Evolutionary conservation across 192 early-diverging fungal genomes (phyloP).

Genomic region (Backusella psychrophila): DNA sequence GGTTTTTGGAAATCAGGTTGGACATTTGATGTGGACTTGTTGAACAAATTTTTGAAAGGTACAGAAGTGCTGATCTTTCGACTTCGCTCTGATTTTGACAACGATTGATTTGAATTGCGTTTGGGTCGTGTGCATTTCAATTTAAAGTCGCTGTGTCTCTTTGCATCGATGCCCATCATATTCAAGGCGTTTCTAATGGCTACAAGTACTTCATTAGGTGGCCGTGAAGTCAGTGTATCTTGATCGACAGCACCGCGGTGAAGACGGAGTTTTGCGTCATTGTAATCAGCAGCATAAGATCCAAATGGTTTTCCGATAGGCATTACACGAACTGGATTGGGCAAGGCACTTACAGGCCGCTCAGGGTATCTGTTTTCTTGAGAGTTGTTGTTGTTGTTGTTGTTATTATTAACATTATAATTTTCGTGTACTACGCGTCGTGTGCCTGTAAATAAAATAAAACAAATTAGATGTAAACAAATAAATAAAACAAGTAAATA

Average conservation of each 20-base stretch:
- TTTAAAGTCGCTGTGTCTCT: constrained; percentile 53
- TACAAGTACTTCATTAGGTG: constrained; percentile 68
- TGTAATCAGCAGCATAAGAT: constrained; percentile 22
- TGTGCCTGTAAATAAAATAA: neutral
- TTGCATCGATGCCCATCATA: constrained; percentile 54
- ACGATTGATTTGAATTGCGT: constrained; percentile 25
- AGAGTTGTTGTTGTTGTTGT: neutral
- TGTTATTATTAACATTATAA: neutral
- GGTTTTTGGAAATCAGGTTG: neutral
- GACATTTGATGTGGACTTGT: neutral
- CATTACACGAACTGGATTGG: constrained; percentile 13
- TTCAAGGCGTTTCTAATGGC: constrained; percentile 58
- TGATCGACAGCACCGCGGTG: constrained; percentile 75
- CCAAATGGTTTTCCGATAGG: constrained; percentile 16
- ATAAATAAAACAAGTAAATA: neutral
- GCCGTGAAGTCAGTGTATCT: constrained; percentile 61
- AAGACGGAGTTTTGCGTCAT: constrained; percentile 55
- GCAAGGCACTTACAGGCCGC: neutral
- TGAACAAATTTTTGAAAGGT: constrained; percentile 2
- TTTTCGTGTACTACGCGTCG: neutral
- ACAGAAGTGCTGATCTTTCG: constrained; percentile 1
- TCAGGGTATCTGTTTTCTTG: constrained; percentile 3
- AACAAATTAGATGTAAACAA: neutral
- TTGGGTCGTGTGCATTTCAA: constrained; percentile 51
- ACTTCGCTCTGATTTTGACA: neutral